These are phyloP conservation scores for Crucihimalaya himalaica DNA, from an alignment of 345 rosid species.

Conservation along the genomic window DNA sequence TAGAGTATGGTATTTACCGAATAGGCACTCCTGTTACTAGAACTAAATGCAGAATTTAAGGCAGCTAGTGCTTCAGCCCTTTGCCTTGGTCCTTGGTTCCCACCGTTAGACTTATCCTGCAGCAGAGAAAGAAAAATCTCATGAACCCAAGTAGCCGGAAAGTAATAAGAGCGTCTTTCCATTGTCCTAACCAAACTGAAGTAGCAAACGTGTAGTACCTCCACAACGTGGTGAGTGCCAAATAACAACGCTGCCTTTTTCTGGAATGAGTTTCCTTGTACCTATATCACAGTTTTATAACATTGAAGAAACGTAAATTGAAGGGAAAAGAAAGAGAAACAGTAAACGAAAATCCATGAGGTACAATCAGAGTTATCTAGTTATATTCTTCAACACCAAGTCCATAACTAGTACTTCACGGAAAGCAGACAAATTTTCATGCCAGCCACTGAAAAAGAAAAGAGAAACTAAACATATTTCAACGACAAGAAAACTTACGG, in stretches of 20 bases:
- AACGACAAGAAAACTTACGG: slow-evolving; percentile 48
- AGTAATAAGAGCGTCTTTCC: neutral
- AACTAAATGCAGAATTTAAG: slow-evolving; percentile 74
- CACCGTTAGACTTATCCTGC: slow-evolving; percentile 51
- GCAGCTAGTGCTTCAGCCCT: slow-evolving; percentile 99
- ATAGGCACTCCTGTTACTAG: slow-evolving; percentile 51
- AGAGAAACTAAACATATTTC: neutral
- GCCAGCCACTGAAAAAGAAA: neutral
- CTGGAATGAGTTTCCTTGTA: slow-evolving; percentile 93
- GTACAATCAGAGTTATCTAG: neutral
- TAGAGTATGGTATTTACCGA: slow-evolving; percentile 44
- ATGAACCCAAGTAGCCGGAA: slow-evolving; percentile 7
- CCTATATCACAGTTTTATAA: slow-evolving; percentile 47
- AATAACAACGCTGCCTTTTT: slow-evolving; percentile 86
- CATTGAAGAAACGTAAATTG: neutral
- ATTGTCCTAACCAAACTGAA: neutral
- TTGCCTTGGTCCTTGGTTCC: slow-evolving; percentile 87
- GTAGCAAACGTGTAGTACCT: slow-evolving; percentile 49
- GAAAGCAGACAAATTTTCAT: neutral
- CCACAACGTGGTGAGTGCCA: slow-evolving; percentile 69
- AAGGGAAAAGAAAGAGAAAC: neutral
- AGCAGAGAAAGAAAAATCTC: slow-evolving; percentile 9
- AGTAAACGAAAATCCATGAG: neutral
- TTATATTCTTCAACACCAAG: neutral
- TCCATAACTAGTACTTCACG: neutral